phyloP scores from a whole-genome alignment of 116 monocot genomes.

The Zostera marina region DNA sequence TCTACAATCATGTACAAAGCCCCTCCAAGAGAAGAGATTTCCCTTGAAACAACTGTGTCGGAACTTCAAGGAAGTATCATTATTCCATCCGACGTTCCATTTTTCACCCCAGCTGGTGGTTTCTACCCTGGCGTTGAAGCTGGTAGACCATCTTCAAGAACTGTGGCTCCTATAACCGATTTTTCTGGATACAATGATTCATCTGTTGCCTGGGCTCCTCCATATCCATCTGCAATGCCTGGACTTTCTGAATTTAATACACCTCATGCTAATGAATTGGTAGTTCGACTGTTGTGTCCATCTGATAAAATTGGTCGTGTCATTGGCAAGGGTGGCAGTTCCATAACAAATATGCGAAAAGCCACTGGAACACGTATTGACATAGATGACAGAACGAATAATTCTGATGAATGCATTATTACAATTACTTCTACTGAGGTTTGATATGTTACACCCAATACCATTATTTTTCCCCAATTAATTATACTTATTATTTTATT shows the following conservation, averaged over 20 bases:
- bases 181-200: constrained; percentile 30
- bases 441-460: too few species aligned
- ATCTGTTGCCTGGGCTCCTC: constrained; percentile 25
- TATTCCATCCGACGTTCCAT: constrained; percentile 68
- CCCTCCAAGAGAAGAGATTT: constrained; percentile 70
- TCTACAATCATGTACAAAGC: constrained; percentile 82
- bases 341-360: constrained; percentile 66
- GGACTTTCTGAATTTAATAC: constrained; percentile 41
- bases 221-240: constrained; percentile 44
- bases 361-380: constrained; percentile 67
- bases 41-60: constrained; percentile 59
- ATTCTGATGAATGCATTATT: constrained; percentile 60
- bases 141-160: constrained; percentile 21
- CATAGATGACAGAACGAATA: constrained; percentile 73
- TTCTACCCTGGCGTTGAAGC: constrained; percentile 43
- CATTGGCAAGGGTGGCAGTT: constrained; percentile 78
- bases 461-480: not conserved
- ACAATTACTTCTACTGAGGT: constrained; percentile 37
- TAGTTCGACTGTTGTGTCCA: constrained; percentile 60
- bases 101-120: constrained; percentile 42
- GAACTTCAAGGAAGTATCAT: constrained; percentile 53
- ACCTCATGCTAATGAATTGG: constrained; percentile 41
- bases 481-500: not conserved
- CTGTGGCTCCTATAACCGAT: constrained; percentile 32
- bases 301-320: constrained; percentile 80